Base-by-base conservation (phyloP, 345 rosid species). In the Barbarea vulgaris region DNA sequence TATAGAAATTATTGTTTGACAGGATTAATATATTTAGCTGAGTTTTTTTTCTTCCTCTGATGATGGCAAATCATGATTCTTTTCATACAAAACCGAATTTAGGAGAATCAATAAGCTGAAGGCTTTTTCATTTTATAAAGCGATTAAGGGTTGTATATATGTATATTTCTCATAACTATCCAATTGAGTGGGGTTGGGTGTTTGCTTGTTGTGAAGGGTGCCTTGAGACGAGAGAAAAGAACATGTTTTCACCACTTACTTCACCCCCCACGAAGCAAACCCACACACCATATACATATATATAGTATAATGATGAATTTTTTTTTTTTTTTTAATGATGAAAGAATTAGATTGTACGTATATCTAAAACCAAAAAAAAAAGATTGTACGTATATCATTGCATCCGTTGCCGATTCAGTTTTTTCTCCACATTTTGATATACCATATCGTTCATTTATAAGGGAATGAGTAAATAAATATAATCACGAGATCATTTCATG, bases 171-270 rank as follows among this genome's bases (percentile, higher is more conserved):
- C 41, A 36, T 31, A 47, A 66, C 36, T 25, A 48, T 58, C 42
- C 19, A 33, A 37, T 21, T 50, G 70, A 47, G 64, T 64, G 66
- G 60, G 76, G 41, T 62, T 64, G 71, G 65, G 59, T 77, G 80
- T 47, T 70, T 70, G 76, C 76, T 70, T 77, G 71, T 70, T 42
- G 58, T 34, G 25, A 70, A 77, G 76, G 76, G 67, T 77, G 64
- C 33, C 81, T 77, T 78, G 42, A 50, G 77, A 72, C 15, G 27
- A 59, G 77, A 78, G 81, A 42, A 78, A 78, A 68, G 77, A 78
- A 78, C 81, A 58, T 77, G 68, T 77, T 66, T 72, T 64, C 80
- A 70, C 44, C 71, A 70, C 71, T 64, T 73, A 55, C 72, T 77
- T 64, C 77, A 77, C 6, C 67, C 67, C 11, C 54, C 48, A 64